phyloP scores from a whole-genome alignment of 805 yeast genomes.

The Saccharomycopsis schoenii region DNA sequence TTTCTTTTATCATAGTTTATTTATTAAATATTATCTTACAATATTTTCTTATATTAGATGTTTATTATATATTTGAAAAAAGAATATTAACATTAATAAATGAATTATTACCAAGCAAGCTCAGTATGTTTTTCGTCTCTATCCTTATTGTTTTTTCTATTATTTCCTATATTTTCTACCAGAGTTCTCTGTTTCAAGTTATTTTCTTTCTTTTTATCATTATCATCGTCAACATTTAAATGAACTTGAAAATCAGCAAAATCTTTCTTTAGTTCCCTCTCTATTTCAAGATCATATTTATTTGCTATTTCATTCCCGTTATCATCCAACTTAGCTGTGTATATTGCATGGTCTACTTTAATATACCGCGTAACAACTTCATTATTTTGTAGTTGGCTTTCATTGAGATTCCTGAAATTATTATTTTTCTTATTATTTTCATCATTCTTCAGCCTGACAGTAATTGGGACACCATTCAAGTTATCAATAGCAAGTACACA shows the following conservation, averaged over 20 bases:
- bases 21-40: background rate
- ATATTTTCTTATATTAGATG: background rate
- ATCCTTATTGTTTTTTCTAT: background rate
- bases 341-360: conserved; percentile 13
- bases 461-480: conserved; percentile 45
- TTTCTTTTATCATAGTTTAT: background rate
- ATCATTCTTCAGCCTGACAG: background rate
- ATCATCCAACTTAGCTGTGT: conserved; percentile 19
- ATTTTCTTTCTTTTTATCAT: background rate
- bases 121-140: background rate
- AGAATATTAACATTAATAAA: background rate
- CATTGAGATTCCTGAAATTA: conserved; percentile 38
- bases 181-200: too few species aligned
- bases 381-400: background rate
- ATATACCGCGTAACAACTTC: background rate
- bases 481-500: conserved; percentile 84
- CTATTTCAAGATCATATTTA: conserved; percentile 12
- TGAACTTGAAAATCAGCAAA: conserved; percentile 5
- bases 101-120: background rate
- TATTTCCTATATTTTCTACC: background rate
- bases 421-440: background rate
- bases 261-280: conserved; percentile 15
- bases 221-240: background rate
- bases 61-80: background rate
- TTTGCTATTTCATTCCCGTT: conserved; percentile 14